These are phyloP conservation scores for Microsporum ferrugineum DNA, from an alignment of 2,329 filamentous ascomycete species.

Conservation along the genomic window DNA sequence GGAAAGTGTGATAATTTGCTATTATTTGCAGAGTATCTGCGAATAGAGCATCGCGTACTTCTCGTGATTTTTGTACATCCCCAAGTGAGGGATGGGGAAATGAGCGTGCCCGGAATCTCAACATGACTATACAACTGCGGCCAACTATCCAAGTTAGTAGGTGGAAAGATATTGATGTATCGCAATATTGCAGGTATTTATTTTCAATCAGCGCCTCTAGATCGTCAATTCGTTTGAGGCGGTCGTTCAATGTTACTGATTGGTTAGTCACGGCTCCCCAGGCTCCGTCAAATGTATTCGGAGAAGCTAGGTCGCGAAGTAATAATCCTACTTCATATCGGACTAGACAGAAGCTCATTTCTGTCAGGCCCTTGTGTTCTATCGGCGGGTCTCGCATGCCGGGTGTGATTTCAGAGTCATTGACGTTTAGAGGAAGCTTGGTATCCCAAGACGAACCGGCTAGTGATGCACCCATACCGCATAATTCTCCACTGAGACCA, in stretches of 20 bases:
- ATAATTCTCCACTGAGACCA: neutral
- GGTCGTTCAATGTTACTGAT: constrained; percentile 8
- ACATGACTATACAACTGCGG: neutral
- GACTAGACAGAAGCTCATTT: constrained; percentile 35
- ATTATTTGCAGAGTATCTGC: constrained; percentile 27
- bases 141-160: neutral
- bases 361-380: constrained; percentile 25
- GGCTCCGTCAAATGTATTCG: neutral
- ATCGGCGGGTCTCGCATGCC: constrained; percentile 29
- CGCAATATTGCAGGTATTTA: constrained; percentile 26
- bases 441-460: constrained; percentile 37
- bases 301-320: constrained; percentile 23
- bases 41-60: constrained; percentile 30
- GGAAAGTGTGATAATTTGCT: constrained; percentile 26
- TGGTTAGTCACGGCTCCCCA: neutral
- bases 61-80: constrained; percentile 18
- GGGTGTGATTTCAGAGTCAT: constrained; percentile 31
- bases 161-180: constrained; percentile 28
- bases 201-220: constrained; percentile 23
- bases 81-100: constrained; percentile 21
- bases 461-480: neutral
- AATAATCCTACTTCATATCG: constrained; percentile 34
- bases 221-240: constrained; percentile 17
- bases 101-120: constrained; percentile 6
- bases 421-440: constrained; percentile 32